Percentiles rank a stretch among this genome's conserved stretches.
Evolutionary conservation across 345 rosid species (phyloP).

Genomic region (Eucalyptus tenuipes): DNA sequence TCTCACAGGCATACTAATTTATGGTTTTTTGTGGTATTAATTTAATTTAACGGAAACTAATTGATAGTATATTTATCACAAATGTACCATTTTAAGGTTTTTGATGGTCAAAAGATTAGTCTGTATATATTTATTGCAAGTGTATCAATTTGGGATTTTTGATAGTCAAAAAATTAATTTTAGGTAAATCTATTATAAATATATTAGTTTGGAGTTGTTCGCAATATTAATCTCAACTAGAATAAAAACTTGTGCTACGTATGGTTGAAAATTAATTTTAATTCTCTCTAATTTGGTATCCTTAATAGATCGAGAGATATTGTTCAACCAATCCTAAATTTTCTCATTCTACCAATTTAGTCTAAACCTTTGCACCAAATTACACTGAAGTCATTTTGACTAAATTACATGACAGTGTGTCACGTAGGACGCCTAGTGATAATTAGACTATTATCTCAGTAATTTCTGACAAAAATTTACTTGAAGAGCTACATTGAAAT

Average conservation of each 20-base stretch:
- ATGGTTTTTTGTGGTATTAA: too few species aligned
- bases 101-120: too few species aligned
- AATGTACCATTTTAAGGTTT: too few species aligned
- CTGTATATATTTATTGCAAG: too few species aligned
- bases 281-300: background rate
- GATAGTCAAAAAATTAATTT: too few species aligned
- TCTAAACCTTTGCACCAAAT: background rate
- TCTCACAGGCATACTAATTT: background rate
- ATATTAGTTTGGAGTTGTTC: too few species aligned
- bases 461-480: background rate
- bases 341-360: background rate
- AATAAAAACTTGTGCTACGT: background rate
- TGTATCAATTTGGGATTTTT: too few species aligned
- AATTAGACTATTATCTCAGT: background rate
- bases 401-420: background rate
- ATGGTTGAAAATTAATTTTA: background rate
- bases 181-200: too few species aligned
- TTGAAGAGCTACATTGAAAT: too few species aligned
- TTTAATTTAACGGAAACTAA: too few species aligned
- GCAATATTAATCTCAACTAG: background rate
- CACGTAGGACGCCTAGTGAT: background rate
- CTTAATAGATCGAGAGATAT: background rate
- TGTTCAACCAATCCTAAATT: background rate
- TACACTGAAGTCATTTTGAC: background rate
- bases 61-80: too few species aligned